phyloP scores from a whole-genome alignment of 805 yeast genomes.

The Saturnispora galanensis region DNA sequence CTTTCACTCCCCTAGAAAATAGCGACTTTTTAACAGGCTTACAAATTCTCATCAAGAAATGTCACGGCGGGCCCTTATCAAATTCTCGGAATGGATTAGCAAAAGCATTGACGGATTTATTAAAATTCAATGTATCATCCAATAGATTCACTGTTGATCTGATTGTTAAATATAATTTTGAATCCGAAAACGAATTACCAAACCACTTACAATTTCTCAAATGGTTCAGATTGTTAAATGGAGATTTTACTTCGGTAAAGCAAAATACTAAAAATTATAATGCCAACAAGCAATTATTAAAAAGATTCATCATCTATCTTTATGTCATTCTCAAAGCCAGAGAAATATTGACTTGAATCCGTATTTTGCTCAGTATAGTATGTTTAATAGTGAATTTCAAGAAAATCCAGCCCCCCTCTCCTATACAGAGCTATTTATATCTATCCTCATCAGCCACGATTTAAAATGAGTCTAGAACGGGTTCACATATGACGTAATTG shows the following conservation, averaged over 20 bases:
- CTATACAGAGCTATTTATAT: not conserved
- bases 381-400: no score
- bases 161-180: constrained; percentile 1
- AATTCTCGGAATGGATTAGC: not conserved
- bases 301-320: constrained; percentile 2
- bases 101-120: not conserved
- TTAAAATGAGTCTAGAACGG: no score
- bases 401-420: not conserved
- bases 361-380: not conserved
- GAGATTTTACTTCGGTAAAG: not conserved
- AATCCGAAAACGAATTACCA: not conserved
- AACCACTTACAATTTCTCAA: constrained; percentile 2
- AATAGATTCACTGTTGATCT: not conserved
- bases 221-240: constrained; percentile 5
- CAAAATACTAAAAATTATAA: not conserved
- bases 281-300: not conserved
- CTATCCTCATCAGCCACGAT: no score
- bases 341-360: not conserved
- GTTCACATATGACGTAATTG: no score
- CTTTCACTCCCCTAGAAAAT: constrained; percentile 17
- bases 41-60: constrained; percentile 8
- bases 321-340: constrained; percentile 3
- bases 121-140: not conserved
- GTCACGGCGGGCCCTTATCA: constrained; percentile 10
- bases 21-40: constrained; percentile 14